Evolutionary conservation across 2,329 filamentous ascomycete species (phyloP).

Genomic region (Botrytis medusae): DNA sequence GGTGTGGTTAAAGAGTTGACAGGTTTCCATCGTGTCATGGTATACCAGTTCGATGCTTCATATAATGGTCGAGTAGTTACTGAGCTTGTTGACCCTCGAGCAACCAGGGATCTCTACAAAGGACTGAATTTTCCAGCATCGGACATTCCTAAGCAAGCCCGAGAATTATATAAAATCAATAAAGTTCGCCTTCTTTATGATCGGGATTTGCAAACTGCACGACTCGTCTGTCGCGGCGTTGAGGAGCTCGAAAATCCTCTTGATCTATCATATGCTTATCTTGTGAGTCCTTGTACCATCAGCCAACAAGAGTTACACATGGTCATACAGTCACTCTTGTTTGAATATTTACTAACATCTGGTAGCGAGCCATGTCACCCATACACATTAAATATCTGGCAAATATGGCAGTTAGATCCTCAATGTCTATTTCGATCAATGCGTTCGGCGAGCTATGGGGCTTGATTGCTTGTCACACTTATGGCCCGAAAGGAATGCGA

Average conservation of each 20-base stretch:
- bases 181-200: constrained; percentile 87
- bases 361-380: constrained; percentile 75
- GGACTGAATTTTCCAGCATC: constrained; percentile 86
- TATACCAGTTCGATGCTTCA: constrained; percentile 82
- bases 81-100: constrained; percentile 77
- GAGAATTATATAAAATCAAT: constrained; percentile 88
- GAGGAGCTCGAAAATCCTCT: constrained; percentile 73
- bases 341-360: not conserved
- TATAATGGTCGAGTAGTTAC: constrained; percentile 88
- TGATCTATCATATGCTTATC: constrained; percentile 69
- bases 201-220: constrained; percentile 73
- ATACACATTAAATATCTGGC: constrained; percentile 84
- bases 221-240: constrained; percentile 74
- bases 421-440: constrained; percentile 92
- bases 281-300: constrained; percentile 41
- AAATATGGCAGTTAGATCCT: constrained; percentile 90
- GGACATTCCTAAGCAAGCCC: constrained; percentile 82
- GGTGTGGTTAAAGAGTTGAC: constrained; percentile 88
- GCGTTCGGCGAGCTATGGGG: constrained; percentile 86
- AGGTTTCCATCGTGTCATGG: constrained; percentile 88
- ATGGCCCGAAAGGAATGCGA: constrained; percentile 77
- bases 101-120: constrained; percentile 81
- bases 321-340: not conserved
- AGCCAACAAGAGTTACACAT: not conserved
- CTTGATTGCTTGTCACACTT: constrained; percentile 81